Base-by-base conservation (phyloP, 2,329 filamentous ascomycete species). In the Alternaria infectoria region DNA sequence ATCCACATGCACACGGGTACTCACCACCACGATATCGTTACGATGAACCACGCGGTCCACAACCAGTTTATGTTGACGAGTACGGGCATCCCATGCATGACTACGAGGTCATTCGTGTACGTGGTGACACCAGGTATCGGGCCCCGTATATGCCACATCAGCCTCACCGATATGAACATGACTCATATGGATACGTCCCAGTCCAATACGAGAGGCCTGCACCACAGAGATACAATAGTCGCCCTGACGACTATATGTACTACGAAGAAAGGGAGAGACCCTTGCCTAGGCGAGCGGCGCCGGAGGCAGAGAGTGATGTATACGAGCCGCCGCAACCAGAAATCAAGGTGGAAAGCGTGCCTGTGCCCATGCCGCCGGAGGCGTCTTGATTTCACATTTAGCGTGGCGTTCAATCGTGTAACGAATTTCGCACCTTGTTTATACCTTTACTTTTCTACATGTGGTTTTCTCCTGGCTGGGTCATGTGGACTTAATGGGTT, bases 101-200 rank as follows among this genome's bases (percentile, higher is more conserved):
- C 51, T 78, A 78, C 51, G 77, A 77, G 50, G 61, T 77, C 23
- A 72, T 79, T 19, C 77, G 72, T 26, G 71, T 78, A 13, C 71
- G 74, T 13, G 69, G 74, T 21, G 74, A 51, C 69, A 71, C 44
- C 32, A 63, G 61, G 28, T 66, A 61, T 8, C 69, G 55, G n/a
- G 56, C 50, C 45, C 45, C 57, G 12, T 60, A 63, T 15, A 51
- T 55, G 66, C 55, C 67, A 21, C 65, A 70, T 26, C 66, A 69
- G 21, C 64, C 71, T 28, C 60, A 59, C 15, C 69, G 74, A 17
- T 79, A 77, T 56, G 74, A 77, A 44, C 61, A 70, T 17, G 72
- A 76, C 12, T 68, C 69, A 25, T 70, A 78, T 25, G 69, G 73
- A 54, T 78, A 78, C 49, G 65, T 75, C 36, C 69, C 73, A 30